Conservation (phyloP, 2,329 filamentous ascomycete genomes). For the Colletotrichum noveboracense region DNA sequence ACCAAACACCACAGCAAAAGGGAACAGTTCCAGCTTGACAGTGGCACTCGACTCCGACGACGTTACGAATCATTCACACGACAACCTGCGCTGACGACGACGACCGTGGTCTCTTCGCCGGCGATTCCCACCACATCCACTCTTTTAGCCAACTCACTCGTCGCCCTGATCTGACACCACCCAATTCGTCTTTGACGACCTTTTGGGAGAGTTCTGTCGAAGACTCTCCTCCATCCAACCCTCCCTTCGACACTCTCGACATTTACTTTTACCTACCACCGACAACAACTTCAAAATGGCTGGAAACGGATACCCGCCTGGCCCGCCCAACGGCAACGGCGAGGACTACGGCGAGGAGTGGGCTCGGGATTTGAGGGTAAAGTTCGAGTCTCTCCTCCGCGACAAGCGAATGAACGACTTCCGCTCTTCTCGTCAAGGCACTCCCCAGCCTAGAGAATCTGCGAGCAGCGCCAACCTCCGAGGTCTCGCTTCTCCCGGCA, state of each 20-base stretch:
- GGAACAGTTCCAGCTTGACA: not conserved
- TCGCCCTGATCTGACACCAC: not conserved
- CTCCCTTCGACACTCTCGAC: conserved; percentile 8
- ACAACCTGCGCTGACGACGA: conserved; percentile 9
- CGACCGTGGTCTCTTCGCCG: not conserved
- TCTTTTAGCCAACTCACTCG: not conserved
- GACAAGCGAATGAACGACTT: conserved; percentile 88
- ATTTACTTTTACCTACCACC: not conserved
- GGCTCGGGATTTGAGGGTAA: conserved; percentile 79
- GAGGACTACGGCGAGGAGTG: conserved; percentile 70
- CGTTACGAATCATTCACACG: conserved; percentile 1
- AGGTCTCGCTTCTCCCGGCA: conserved; percentile 41
- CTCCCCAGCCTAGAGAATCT: conserved; percentile 56
- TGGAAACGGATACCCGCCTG: conserved; percentile 39
- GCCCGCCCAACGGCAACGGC: conserved; percentile 30
- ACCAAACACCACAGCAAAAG: not conserved
- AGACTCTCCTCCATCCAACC: not conserved
- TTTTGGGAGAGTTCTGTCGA: conserved; percentile 7
- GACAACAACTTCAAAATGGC: conserved; percentile 35
- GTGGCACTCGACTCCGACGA: not conserved
- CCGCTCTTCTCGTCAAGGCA: conserved; percentile 59
- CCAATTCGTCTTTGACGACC: not conserved
- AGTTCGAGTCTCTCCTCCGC: conserved; percentile 87
- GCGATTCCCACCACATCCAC: not conserved
- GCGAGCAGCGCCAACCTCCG: conserved; percentile 55